Conservation (phyloP, 371 early-diverging fungal genomes). For the Rhizopus arrhizus region DNA sequence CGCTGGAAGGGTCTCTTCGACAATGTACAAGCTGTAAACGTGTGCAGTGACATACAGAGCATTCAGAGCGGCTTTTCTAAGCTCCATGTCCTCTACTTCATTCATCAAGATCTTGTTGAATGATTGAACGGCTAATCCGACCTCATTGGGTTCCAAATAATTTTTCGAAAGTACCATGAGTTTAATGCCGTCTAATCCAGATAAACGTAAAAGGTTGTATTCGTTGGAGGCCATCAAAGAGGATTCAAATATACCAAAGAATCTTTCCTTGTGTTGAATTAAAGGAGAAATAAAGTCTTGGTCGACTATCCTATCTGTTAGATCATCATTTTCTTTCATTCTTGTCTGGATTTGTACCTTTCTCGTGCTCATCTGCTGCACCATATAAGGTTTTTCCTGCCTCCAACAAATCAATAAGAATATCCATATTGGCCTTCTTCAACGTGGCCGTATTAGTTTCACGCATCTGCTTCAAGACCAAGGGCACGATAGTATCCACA, state of each 20-base stretch:
- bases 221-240: slow-evolving; percentile 67
- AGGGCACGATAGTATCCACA: slow-evolving; percentile 55
- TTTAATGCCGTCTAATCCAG: slow-evolving; percentile 69
- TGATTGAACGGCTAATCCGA: slow-evolving; percentile 59
- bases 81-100: slow-evolving; percentile 51
- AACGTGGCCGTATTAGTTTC: slow-evolving; percentile 59
- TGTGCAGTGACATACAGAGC: slow-evolving; percentile 31
- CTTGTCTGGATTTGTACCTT: slow-evolving; percentile 33
- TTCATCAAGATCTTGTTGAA: slow-evolving; percentile 59
- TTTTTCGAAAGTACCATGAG: slow-evolving; percentile 62
- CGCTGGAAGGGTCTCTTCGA: slow-evolving; percentile 39
- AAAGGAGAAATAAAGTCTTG: slow-evolving; percentile 59
- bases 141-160: slow-evolving; percentile 64
- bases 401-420: slow-evolving; percentile 68
- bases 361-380: slow-evolving; percentile 38
- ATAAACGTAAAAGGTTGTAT: slow-evolving; percentile 68
- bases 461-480: slow-evolving; percentile 58
- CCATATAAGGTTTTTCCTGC: slow-evolving; percentile 66
- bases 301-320: slow-evolving; percentile 26
- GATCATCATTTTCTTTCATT: not conserved
- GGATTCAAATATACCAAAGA: slow-evolving; percentile 66
- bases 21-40: slow-evolving; percentile 30
- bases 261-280: slow-evolving; percentile 65
- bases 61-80: slow-evolving; percentile 48
- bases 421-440: slow-evolving; percentile 67